Evolutionary conservation across 2,329 filamentous ascomycete species (phyloP).

Genomic region (Leptographium flavum): DNA sequence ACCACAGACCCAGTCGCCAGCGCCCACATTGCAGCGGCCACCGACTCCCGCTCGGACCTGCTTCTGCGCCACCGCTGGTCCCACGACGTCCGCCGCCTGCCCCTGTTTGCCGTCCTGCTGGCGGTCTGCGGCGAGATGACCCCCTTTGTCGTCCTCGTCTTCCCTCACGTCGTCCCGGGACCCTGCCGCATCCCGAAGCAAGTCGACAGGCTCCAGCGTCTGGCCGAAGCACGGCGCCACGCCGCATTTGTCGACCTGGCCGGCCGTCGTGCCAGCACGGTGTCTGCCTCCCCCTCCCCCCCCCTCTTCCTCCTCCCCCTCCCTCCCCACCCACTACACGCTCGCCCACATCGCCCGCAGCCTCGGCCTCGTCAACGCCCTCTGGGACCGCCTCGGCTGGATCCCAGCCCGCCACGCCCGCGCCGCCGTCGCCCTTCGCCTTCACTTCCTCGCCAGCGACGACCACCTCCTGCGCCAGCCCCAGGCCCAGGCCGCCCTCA

Average conservation of each 20-base stretch:
- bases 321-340: slow-evolving; percentile 14
- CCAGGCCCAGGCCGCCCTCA: slow-evolving; percentile 46
- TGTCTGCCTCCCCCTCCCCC: not conserved
- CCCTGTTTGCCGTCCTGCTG: slow-evolving; percentile 63
- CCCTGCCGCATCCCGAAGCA: slow-evolving; percentile 76
- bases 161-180: slow-evolving; percentile 59
- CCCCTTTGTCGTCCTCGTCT: slow-evolving; percentile 58
- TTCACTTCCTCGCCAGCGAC: slow-evolving; percentile 55
- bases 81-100: slow-evolving; percentile 64
- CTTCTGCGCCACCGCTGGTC: slow-evolving; percentile 54
- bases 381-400: slow-evolving; percentile 37
- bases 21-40: no score
- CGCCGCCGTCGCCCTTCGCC: slow-evolving; percentile 33
- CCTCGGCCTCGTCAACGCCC: slow-evolving; percentile 27
- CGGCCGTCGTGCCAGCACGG: no score
- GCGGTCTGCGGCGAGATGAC: slow-evolving; percentile 76
- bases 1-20: slow-evolving; percentile 16
- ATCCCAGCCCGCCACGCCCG: slow-evolving; percentile 37
- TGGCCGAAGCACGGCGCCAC: slow-evolving; percentile 36
- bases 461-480: slow-evolving; percentile 51
- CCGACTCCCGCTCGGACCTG: slow-evolving; percentile 47
- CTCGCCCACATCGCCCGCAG: slow-evolving; percentile 26
- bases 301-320: not conserved
- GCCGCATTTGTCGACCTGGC: slow-evolving; percentile 28
- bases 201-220: slow-evolving; percentile 38